Conservation (phyloP, 352 stramenopile species). For the Aphanomyces euteiches region DNA sequence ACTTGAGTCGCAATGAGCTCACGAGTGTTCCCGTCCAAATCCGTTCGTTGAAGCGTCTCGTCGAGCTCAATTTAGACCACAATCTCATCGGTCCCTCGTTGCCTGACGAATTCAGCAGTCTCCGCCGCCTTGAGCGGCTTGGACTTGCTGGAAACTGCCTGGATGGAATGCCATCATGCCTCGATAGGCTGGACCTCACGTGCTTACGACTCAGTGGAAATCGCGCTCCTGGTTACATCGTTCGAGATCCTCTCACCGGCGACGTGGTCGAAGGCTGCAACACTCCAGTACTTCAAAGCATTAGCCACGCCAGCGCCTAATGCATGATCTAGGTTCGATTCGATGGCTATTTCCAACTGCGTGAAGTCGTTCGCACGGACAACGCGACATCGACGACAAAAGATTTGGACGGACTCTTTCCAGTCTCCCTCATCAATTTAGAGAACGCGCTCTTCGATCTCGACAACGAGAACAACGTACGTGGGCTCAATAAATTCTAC, state of each 20-base stretch:
- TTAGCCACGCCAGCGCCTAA: not conserved
- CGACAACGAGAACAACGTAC: conserved; percentile 26
- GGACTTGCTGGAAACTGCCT: conserved; percentile 62
- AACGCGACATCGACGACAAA: not conserved
- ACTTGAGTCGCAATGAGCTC: conserved; percentile 58
- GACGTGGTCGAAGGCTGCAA: conserved; percentile 22
- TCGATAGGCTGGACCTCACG: conserved; percentile 36
- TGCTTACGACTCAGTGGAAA: conserved; percentile 59
- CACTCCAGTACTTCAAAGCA: conserved; percentile 1
- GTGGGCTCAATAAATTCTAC: conserved; percentile 2
- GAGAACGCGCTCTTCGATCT: conserved; percentile 21
- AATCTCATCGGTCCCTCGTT: conserved; percentile 48
- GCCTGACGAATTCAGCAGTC: conserved; percentile 39
- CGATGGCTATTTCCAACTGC: conserved; percentile 28
- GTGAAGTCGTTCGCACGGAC: not conserved
- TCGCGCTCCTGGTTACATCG: conserved; percentile 20
- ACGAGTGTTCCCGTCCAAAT: conserved; percentile 44
- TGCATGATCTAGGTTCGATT: conserved; percentile 4
- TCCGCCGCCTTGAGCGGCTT: conserved; percentile 53
- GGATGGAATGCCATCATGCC: conserved; percentile 28
- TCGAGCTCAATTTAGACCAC: conserved; percentile 64
- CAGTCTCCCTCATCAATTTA: conserved; percentile 5
- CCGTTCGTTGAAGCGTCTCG: conserved; percentile 50
- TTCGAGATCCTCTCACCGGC: conserved; percentile 25
- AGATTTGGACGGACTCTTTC: conserved; percentile 15